A percentile compares a stretch with the other conserved stretches of the same genome.
phyloP scores from a whole-genome alignment of 345 rosid genomes.

The Gossypium australe region DNA sequence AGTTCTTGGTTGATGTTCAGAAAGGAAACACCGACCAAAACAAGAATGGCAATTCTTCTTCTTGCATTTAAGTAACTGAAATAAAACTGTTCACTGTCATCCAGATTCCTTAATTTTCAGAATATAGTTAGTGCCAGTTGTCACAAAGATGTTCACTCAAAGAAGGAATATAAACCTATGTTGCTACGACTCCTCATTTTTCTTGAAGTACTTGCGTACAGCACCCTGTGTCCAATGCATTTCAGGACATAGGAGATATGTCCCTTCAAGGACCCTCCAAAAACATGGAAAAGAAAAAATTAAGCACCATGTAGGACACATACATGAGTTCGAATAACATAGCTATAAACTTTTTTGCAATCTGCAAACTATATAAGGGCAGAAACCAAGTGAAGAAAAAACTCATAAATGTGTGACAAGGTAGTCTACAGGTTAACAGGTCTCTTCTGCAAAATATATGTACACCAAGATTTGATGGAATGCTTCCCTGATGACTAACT shows the following conservation, averaged over 20 bases:
- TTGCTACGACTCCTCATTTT: neutral
- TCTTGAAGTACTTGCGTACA: neutral
- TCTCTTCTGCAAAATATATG: neutral
- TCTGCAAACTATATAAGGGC: neutral
- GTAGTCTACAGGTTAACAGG: neutral
- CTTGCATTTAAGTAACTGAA: neutral
- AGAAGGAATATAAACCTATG: neutral
- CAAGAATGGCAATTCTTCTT: neutral
- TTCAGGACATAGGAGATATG: neutral
- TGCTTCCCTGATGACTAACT: neutral
- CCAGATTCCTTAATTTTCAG: neutral
- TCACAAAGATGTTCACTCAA: neutral
- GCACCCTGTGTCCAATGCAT: neutral
- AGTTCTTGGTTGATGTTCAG: neutral
- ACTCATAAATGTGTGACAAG: neutral
- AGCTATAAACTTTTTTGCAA: neutral
- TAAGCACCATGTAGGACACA: neutral
- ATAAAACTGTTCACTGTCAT: neutral
- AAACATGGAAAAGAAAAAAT: neutral
- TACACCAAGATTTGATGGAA: neutral
- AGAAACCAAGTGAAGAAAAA: neutral
- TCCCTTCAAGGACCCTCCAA: neutral
- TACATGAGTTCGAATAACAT: neutral
- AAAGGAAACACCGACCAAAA: neutral
- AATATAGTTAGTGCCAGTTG: neutral